Evolutionary conservation across 2,329 filamentous ascomycete species (phyloP), one percentile per base, ranked within the genome.

Genomic region (Fusarium sp.): DNA sequence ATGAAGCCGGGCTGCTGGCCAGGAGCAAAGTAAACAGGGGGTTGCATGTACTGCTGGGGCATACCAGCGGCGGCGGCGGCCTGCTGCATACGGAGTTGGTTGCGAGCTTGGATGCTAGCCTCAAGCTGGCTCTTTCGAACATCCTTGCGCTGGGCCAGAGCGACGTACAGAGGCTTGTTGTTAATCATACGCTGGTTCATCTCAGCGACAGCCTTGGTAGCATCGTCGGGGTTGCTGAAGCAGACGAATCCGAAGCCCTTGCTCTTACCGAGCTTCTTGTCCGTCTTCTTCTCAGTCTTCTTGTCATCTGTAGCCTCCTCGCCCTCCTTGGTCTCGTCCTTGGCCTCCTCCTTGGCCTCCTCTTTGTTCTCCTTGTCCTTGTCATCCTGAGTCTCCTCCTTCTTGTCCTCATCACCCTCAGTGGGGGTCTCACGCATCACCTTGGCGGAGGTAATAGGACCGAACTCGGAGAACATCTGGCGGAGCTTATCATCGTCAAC

Each of bases 161-260:
- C 96, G 79, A 99, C 96, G 82, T 99, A 99, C 69, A 99, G 89
- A 64, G 96, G 96, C 91, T 99, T 99, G 86, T 90, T 90, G 83
- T 95, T 93, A 77, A 98, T 89, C 96, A 99, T 99, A 84, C 96
- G 94, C 89, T 98, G 95, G 89, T 99, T 99, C 94, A 98, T 98
- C 85, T 99, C 96, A 69, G 95, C 94, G 74, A 99, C 95, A 74
- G 96, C 96, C 91, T 98, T 98, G 86, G 95, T 98, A 75, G 96
- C 96, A 83, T 99, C 96, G 79, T 99, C 96, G 69, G 96, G 95
- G 89, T 97, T 98, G 90, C 93, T 96, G 88, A 99, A 99, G 93
- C 96, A 99, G 81, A 99, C 96, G 84, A 99, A 99, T 79, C 96
- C 96, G 83, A 99, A 99, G 83, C 96, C 96, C 89, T 98, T 99